Conservation (phyloP, 1,139 yeast genomes). For the Hemisphaericaspora subhashii region DNA sequence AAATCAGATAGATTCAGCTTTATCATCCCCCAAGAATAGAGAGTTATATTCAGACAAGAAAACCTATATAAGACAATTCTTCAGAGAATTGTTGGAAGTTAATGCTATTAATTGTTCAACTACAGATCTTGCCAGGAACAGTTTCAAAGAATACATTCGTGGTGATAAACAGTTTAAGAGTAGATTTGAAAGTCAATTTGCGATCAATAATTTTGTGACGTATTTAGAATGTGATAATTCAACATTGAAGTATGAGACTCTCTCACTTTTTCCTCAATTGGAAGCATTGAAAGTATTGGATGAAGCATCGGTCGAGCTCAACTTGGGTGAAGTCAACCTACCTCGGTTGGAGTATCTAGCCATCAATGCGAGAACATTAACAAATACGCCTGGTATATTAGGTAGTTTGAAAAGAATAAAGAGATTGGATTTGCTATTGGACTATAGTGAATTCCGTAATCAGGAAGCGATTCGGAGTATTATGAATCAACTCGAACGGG, state of each 20-base stretch:
- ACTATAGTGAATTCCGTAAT: slow-evolving; percentile 20
- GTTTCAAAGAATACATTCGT: slow-evolving; percentile 16
- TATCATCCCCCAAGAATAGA: slow-evolving; percentile 23
- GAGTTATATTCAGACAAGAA: slow-evolving; percentile 24
- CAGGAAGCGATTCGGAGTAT: slow-evolving; percentile 5
- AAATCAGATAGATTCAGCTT: slow-evolving; percentile 31
- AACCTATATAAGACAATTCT: slow-evolving; percentile 22
- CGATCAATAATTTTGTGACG: slow-evolving; percentile 22
- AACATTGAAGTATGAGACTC: slow-evolving; percentile 17
- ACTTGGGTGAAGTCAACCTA: slow-evolving; percentile 2
- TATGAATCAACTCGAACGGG: slow-evolving; percentile 3
- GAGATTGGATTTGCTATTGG: slow-evolving; percentile 28
- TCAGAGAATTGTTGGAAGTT: slow-evolving; percentile 22
- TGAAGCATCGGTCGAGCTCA: slow-evolving; percentile 6
- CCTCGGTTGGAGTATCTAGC: slow-evolving; percentile 17
- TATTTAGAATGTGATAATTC: slow-evolving; percentile 30
- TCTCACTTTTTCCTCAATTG: slow-evolving; percentile 21
- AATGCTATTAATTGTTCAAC: slow-evolving; percentile 21
- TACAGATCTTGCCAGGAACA: slow-evolving; percentile 23
- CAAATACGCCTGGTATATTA: slow-evolving; percentile 7
- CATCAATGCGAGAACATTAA: slow-evolving; percentile 21
- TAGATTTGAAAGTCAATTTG: slow-evolving; percentile 19
- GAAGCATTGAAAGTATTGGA: slow-evolving; percentile 24
- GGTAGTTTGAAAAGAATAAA: slow-evolving; percentile 13
- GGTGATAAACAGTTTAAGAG: slow-evolving; percentile 20